Evolutionary conservation across 768 basidiomycete genomes (phyloP), one percentile per base, ranked within the genome.

Genomic region (Agrocybe praecox): DNA sequence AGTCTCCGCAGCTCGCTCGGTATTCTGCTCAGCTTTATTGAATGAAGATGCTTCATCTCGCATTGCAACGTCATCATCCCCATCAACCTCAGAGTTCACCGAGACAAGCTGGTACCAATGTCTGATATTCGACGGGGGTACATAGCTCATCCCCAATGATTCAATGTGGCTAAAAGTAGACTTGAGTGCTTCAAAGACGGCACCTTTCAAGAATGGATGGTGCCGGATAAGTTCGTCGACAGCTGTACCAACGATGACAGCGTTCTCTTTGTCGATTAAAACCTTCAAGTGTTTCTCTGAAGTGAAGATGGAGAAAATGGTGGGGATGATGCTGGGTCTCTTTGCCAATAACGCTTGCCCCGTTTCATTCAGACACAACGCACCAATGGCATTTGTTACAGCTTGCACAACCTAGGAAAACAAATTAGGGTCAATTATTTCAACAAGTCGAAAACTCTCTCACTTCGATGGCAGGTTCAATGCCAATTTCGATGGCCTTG

Each of bases 221-320:
- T 99, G 97, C 6, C 97, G 86, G 57, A 96, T 88, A 56, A 99
- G 87, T 67, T 99, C 97, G 64, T 99, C 97, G 21, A 98, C 83
- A 21, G 91, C 85, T 4, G 89, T 89, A 5, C 97, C 97, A 53
- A 98, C 86, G 51, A 93, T 75, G 19, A 90, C 87, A 3, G 93
- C 89, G 63, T 95, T 94, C 69, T 98, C 97, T 68, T 95, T 94
- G 65, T 98, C 97, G 47, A 90, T 85, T 17, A 97, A 78, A 23
- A 92, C 80, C 62, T 92, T 90, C 58, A 93, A 77, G 69, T 94
- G 90, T 40, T 82, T 81, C 60, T 93, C 89, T 14, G 90, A 93
- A 7, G 90, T 90, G 73, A 96, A 95, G 60, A 94, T 87, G 9
- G 84, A 80, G 68, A 98, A 89, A 48, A 98, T 86, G 43, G 86